phyloP scores from a whole-genome alignment of 305 asterid species.

The Fraxinus baroniana region DNA sequence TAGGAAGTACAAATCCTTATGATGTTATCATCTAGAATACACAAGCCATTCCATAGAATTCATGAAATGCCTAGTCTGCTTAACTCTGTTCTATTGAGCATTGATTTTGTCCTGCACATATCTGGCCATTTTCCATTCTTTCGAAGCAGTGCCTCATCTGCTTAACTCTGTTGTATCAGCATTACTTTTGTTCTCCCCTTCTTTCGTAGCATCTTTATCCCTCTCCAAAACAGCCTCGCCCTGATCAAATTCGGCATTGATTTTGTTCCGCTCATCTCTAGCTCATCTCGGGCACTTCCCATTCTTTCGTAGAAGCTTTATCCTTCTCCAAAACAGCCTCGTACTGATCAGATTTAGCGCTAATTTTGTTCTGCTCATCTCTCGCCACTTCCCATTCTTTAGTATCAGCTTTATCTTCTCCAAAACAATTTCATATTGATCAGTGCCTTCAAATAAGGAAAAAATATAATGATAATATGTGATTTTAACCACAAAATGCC shows the following conservation, averaged over 20 bases:
- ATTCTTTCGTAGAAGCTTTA: constrained; percentile 68
- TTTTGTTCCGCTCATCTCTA: constrained; percentile 46
- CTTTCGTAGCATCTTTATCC: background rate
- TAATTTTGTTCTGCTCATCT: background rate
- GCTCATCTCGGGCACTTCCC: constrained; percentile 90
- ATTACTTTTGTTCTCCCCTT: background rate
- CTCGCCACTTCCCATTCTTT: background rate
- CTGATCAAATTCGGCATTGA: background rate
- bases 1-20: too few species aligned
- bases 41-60: background rate
- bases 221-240: background rate
- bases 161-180: background rate
- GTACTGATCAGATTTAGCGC: constrained; percentile 70
- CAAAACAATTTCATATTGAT: too few species aligned
- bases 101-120: constrained; percentile 35
- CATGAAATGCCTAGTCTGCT: constrained; percentile 56
- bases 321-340: constrained; percentile 85
- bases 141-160: background rate
- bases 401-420: background rate
- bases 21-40: too few species aligned
- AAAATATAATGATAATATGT: background rate
- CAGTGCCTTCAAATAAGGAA: background rate
- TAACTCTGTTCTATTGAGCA: constrained; percentile 61
- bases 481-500: too few species aligned
- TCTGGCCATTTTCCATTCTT: too few species aligned